Evolutionary conservation across 352 stramenopile genomes (phyloP).

Genomic region (Pythium utonaiense): DNA sequence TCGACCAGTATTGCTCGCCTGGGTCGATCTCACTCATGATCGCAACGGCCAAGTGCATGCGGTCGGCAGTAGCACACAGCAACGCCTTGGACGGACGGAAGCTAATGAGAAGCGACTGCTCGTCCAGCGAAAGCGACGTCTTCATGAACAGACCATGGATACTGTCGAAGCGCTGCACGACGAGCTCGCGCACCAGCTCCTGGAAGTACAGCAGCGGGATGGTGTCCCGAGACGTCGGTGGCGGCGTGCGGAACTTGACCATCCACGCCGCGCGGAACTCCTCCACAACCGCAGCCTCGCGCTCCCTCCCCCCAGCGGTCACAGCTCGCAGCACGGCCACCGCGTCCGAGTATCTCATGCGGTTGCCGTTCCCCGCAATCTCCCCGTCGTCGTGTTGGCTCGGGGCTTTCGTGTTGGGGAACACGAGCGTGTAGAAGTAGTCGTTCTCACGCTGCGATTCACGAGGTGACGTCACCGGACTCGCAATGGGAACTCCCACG

Average conservation of each 20-base stretch:
- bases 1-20: slow-evolving; percentile 30
- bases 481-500: slow-evolving; percentile 38
- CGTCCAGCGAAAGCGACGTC: slow-evolving; percentile 26
- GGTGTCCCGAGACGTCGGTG: slow-evolving; percentile 41
- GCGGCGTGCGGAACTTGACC: slow-evolving; percentile 56
- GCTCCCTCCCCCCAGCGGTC: slow-evolving; percentile 39
- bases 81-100: slow-evolving; percentile 47
- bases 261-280: slow-evolving; percentile 61
- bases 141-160: slow-evolving; percentile 41
- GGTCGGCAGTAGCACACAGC: slow-evolving; percentile 44
- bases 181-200: slow-evolving; percentile 63
- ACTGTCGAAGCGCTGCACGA: slow-evolving; percentile 59
- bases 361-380: slow-evolving; percentile 9
- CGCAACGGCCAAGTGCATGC: slow-evolving; percentile 37
- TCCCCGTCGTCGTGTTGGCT: background rate
- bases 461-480: slow-evolving; percentile 44
- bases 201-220: slow-evolving; percentile 52
- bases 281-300: slow-evolving; percentile 36
- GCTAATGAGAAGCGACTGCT: slow-evolving; percentile 35
- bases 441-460: slow-evolving; percentile 25
- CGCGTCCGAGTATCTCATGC: slow-evolving; percentile 48
- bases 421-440: slow-evolving; percentile 77
- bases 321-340: slow-evolving; percentile 46
- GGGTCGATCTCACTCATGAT: slow-evolving; percentile 51
- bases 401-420: slow-evolving; percentile 36